A percentile compares a stretch with the other conserved stretches of the same genome.
Evolutionary conservation across 345 rosid species (phyloP).

Genomic region (Hibiscus syriacus): DNA sequence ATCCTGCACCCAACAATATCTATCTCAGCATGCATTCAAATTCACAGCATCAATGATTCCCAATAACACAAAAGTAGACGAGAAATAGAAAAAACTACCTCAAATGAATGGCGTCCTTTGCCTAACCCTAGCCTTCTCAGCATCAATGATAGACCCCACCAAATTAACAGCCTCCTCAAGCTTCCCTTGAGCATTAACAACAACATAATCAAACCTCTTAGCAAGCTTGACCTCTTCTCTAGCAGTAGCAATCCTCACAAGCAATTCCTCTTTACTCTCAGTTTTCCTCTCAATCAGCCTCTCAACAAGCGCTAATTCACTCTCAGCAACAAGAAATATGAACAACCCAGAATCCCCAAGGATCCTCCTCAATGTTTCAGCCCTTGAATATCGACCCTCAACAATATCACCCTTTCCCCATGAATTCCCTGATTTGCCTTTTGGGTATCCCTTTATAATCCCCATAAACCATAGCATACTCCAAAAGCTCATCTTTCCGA

Average conservation of each 20-base stretch:
- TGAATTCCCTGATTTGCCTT: conserved; percentile 66
- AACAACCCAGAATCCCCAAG: conserved; percentile 75
- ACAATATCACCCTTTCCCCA: conserved; percentile 66
- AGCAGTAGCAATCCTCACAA: conserved; percentile 74
- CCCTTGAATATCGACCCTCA: conserved; percentile 93
- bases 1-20: neutral
- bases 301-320: conserved; percentile 71
- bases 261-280: conserved; percentile 66
- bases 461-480: conserved; percentile 84
- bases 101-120: conserved; percentile 61
- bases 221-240: conserved; percentile 74
- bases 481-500: conserved; percentile 63
- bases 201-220: conserved; percentile 66
- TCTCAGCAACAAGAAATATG: conserved; percentile 73
- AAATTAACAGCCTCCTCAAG: conserved; percentile 61
- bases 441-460: conserved; percentile 90
- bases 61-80: neutral
- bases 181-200: conserved; percentile 74
- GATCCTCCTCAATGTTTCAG: conserved; percentile 57
- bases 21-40: neutral
- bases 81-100: neutral
- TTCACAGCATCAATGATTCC: neutral
- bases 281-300: conserved; percentile 79
- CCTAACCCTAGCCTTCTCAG: conserved; percentile 84
- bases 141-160: conserved; percentile 72